phyloP scores from a whole-genome alignment of 306 rosid species.

The Malus sieversii region DNA sequence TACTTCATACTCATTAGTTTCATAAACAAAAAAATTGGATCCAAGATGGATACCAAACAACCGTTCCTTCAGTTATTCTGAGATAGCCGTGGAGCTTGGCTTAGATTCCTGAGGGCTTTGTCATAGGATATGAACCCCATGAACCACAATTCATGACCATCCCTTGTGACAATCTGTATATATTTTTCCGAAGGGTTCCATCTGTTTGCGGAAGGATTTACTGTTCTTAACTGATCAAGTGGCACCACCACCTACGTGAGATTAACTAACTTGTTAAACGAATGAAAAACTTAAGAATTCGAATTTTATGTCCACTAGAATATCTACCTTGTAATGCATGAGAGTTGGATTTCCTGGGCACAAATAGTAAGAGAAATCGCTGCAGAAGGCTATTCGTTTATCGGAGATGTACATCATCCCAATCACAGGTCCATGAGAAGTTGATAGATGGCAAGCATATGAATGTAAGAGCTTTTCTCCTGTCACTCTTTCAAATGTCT shows the following conservation, averaged over 20 bases:
- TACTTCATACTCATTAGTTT: no score
- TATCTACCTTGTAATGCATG: conserved; percentile 50
- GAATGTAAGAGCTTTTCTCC: conserved; percentile 57
- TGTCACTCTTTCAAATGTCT: conserved; percentile 36
- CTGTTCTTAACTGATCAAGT: conserved; percentile 44
- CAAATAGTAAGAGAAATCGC: conserved; percentile 45
- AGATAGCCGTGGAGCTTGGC: conserved; percentile 25
- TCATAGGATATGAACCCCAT: conserved; percentile 71
- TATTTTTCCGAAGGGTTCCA: conserved; percentile 49
- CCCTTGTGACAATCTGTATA: conserved; percentile 43
- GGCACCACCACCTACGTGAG: conserved; percentile 42
- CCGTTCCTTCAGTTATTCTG: neutral
- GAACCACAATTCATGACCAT: conserved; percentile 61
- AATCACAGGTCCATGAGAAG: conserved; percentile 53
- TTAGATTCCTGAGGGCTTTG: conserved; percentile 54
- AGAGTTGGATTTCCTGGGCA: conserved; percentile 34
- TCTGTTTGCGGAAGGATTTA: conserved; percentile 40
- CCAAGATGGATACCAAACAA: neutral
- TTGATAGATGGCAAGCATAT: conserved; percentile 60
- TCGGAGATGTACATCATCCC: conserved; percentile 59
- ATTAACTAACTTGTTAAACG: neutral
- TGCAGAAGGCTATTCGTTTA: conserved; percentile 65
- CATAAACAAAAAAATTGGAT: no score
- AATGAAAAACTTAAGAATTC: neutral
- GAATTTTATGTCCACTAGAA: neutral